phyloP scores from a whole-genome alignment of 2,329 filamentous ascomycete genomes.

The Nothomitra cinnamomea region DNA sequence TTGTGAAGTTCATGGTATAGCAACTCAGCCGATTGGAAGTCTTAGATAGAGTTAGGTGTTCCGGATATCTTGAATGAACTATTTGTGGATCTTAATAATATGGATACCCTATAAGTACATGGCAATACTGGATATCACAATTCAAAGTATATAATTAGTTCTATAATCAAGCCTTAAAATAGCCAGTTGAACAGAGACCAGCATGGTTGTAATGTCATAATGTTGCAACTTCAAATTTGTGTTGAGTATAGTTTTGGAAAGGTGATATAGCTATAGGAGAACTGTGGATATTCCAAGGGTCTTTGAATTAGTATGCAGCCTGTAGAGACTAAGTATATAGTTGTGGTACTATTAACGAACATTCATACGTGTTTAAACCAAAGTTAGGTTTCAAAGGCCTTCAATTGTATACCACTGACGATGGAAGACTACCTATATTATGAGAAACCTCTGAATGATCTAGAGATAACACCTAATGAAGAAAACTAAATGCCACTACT shows the following conservation, averaged over 20 bases:
- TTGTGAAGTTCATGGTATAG: neutral
- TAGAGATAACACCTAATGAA: neutral
- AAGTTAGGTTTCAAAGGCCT: neutral
- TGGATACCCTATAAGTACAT: neutral
- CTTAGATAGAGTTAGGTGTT: neutral
- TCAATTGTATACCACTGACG: neutral
- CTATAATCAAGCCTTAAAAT: neutral
- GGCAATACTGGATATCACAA: neutral
- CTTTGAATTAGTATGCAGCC: neutral
- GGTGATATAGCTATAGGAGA: neutral
- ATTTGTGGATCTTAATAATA: neutral
- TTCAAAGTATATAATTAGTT: neutral
- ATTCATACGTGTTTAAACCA: neutral
- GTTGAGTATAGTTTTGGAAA: conserved; percentile 2
- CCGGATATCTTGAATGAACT: neutral
- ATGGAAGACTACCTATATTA: neutral
- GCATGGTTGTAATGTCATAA: neutral
- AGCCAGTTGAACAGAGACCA: neutral
- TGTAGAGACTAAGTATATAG: neutral
- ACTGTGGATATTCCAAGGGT: neutral
- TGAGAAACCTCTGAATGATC: neutral
- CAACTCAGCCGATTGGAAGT: neutral
- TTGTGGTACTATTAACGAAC: neutral
- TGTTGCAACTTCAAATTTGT: neutral
- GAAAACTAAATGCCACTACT: neutral